phyloP scores from a whole-genome alignment of 495 filamentous ascomycete species.

The Cetradonia linearis region DNA sequence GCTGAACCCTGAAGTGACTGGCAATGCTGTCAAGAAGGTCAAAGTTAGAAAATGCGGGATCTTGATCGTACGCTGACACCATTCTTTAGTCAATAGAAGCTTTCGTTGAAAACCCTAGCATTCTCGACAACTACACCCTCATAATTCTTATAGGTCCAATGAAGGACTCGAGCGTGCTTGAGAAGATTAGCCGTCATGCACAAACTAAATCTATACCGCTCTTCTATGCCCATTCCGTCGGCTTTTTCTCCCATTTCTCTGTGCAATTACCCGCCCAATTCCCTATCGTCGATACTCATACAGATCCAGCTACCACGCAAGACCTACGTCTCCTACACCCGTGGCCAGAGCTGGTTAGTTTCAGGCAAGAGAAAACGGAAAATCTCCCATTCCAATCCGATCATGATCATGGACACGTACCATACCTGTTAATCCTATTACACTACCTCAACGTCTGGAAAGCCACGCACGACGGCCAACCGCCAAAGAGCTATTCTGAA shows the following conservation, averaged over 20 bases:
- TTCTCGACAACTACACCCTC: slow-evolving; percentile 53
- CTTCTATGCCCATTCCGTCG: slow-evolving; percentile 74
- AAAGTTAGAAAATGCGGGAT: slow-evolving; percentile 25
- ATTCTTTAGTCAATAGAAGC: slow-evolving; percentile 31
- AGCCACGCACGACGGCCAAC: slow-evolving; percentile 52
- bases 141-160: slow-evolving; percentile 69
- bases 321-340: slow-evolving; percentile 80
- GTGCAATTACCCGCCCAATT: slow-evolving; percentile 65
- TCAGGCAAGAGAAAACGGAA: slow-evolving; percentile 50
- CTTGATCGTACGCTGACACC: slow-evolving; percentile 7
- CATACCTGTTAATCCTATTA: slow-evolving; percentile 74
- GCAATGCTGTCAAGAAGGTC: slow-evolving; percentile 46
- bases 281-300: slow-evolving; percentile 95
- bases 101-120: slow-evolving; percentile 33
- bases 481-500: slow-evolving; percentile 69
- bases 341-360: slow-evolving; percentile 70
- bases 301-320: slow-evolving; percentile 71
- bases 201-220: slow-evolving; percentile 57
- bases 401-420: slow-evolving; percentile 86
- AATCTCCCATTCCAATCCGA: slow-evolving; percentile 61
- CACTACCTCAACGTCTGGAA: slow-evolving; percentile 85
- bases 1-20: slow-evolving; percentile 91
- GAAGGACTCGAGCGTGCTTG: slow-evolving; percentile 42
- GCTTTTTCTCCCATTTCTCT: slow-evolving; percentile 79
- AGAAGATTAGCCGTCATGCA: slow-evolving; percentile 47